Base-by-base conservation (phyloP, 2,329 filamentous ascomycete species). In the Purpureocillium takamizusanense region DNA sequence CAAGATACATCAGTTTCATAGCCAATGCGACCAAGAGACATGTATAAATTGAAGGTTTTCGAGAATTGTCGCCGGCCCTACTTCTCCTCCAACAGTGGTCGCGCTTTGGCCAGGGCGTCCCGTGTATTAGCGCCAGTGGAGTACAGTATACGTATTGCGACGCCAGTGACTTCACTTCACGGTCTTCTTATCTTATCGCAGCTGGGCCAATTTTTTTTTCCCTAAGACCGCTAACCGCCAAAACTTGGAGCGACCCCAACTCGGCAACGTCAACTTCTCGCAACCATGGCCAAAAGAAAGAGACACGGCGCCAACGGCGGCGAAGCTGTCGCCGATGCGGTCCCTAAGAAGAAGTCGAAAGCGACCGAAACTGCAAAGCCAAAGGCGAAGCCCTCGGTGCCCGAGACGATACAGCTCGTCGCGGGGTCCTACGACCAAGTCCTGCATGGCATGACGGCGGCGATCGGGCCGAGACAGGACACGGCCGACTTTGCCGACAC, bases 401-500 rank as follows among this genome's bases (percentile, higher is more conserved):
- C 58, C 32, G 62, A 78, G 48, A 81, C 82, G n/a, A 71, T 97
- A 42, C 92, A 97, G 61, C 82, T 98, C 48, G 74, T 97, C 43
- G 82, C 87, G 7, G 92, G 92, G 35, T 95, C 89, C 38, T 98
- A 98, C 64, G 92, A 98, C 57, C 78, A 88, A 46, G 79, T 94
- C 36, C 74, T 98, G 15, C 92, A 98, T 60, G 92, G 92, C 43
- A 73, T 95, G 51, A 86, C 84, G 7, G 88, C 84, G n/a, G 78
- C 78, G 2, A 67, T 94, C 37, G 46, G 51, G 25, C 36, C 48
- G 25, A 46, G 59, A 31, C 48, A 57, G 38, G 55, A 69, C 13
- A n/a, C n/a, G n/a, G 69, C 81, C 39, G 71, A 80, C 37, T 97
- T 95, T 56, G 77, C 86, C 48, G 90, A 97, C 61, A 90, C 86